A percentile compares a stretch with the other conserved stretches of the same genome.
Conservation (phyloP, 106 monocot genomes). For the Platanthera guangdongensis region DNA sequence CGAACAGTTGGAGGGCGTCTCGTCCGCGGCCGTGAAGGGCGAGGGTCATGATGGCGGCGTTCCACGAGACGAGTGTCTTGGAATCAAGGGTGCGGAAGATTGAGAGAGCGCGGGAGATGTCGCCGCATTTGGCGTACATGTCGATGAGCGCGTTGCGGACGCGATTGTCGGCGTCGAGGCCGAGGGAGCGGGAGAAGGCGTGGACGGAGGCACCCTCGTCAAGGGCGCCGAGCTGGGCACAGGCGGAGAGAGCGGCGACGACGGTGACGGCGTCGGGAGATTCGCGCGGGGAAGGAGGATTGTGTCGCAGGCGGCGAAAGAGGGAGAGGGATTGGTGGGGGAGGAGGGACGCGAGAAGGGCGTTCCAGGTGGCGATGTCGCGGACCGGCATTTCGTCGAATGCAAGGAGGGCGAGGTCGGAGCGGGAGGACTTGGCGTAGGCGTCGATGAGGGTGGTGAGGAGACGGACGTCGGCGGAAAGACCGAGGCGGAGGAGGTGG, state of each 20-base stretch:
- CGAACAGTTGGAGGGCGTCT: constrained; percentile 46
- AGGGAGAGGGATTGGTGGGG: constrained; percentile 49
- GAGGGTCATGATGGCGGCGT: constrained; percentile 47
- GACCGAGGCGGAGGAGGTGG: constrained; percentile 37
- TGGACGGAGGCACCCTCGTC: constrained; percentile 35
- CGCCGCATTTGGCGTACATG: constrained; percentile 82
- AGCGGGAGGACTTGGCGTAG: constrained; percentile 42
- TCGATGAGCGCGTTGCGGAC: constrained; percentile 69
- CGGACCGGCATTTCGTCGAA: constrained; percentile 69
- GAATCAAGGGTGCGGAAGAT: constrained; percentile 35
- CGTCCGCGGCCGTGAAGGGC: constrained; percentile 58
- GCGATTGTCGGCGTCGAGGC: constrained; percentile 21
- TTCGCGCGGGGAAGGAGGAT: constrained; percentile 12
- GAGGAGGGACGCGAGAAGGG: constrained; percentile 53
- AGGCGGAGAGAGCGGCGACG: constrained; percentile 66
- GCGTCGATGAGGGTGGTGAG: constrained; percentile 71
- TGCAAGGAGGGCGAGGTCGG: constrained; percentile 32
- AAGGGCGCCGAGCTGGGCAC: constrained; percentile 61
- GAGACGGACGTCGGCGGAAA: constrained; percentile 51
- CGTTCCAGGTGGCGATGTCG: constrained; percentile 84
- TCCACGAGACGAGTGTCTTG: constrained; percentile 65
- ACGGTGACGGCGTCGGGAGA: constrained; percentile 56
- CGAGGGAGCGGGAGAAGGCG: constrained; percentile 13
- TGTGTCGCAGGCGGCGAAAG: constrained; percentile 30
- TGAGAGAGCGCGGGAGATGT: constrained; percentile 37